A percentile compares a stretch with the other conserved stretches of the same genome.
phyloP scores from a whole-genome alignment of 2,329 filamentous ascomycete genomes.

The Hypoxylon sp. region DNA sequence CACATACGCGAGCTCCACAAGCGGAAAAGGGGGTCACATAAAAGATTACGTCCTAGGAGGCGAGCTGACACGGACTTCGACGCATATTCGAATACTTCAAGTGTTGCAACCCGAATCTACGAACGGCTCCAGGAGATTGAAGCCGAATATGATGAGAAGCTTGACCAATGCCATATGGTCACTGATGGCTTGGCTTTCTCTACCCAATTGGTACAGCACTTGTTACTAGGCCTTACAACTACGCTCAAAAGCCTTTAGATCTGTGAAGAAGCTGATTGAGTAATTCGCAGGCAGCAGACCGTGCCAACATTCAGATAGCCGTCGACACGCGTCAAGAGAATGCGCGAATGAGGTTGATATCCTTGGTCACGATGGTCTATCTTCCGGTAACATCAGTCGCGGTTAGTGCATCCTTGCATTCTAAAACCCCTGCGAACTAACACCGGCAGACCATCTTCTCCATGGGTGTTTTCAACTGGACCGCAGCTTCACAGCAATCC shows the following conservation, averaged over 20 bases:
- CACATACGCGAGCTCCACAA: constrained; percentile 16
- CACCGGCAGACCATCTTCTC: constrained; percentile 31
- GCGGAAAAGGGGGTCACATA: neutral
- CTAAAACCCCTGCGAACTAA: neutral
- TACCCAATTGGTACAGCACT: constrained; percentile 17
- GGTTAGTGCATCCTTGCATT: constrained; percentile 10
- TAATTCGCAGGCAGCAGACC: constrained; percentile 14
- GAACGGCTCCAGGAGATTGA: constrained; percentile 26
- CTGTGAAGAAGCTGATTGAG: neutral
- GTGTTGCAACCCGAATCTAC: constrained; percentile 2
- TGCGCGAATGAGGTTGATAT: constrained; percentile 31
- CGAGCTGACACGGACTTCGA: neutral
- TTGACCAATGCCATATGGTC: constrained; percentile 28
- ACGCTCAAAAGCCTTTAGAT: neutral
- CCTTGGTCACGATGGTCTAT: constrained; percentile 32
- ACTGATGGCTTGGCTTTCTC: constrained; percentile 12
- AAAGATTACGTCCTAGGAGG: neutral
- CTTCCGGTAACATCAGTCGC: constrained; percentile 32
- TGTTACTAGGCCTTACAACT: no score
- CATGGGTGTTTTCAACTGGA: constrained; percentile 37
- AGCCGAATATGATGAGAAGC: constrained; percentile 26
- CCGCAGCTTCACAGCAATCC: neutral
- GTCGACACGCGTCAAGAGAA: constrained; percentile 22
- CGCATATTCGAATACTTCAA: neutral
- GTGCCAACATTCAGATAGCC: constrained; percentile 21